Conservation (phyloP, 495 filamentous ascomycete species). For the Neurospora terricola region DNA sequence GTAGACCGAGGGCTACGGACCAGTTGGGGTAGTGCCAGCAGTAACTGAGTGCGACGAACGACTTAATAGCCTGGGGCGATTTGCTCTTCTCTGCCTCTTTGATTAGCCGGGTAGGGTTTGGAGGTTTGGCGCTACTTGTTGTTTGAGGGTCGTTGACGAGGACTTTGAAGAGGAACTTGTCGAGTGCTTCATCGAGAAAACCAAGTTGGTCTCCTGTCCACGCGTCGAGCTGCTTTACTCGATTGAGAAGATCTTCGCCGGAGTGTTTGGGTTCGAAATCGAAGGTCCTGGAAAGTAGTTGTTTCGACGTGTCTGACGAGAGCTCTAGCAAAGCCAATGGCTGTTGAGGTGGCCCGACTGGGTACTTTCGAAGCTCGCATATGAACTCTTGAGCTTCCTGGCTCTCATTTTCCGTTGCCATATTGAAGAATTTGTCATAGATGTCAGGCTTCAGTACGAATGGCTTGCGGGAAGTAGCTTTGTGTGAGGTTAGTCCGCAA, state of each 20-base stretch:
- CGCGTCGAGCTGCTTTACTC: background rate
- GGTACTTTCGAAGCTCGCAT: background rate
- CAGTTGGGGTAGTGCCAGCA: slow-evolving; percentile 1
- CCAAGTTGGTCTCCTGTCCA: background rate
- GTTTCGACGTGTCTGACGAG: background rate
- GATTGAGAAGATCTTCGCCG: background rate
- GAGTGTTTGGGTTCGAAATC: background rate
- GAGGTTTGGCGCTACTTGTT: background rate
- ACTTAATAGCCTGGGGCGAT: background rate
- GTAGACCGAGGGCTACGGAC: background rate
- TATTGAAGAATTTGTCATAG: background rate
- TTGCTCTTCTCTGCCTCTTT: background rate
- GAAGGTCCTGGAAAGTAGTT: background rate
- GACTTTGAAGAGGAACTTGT: background rate
- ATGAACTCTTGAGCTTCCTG: background rate
- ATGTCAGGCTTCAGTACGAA: background rate
- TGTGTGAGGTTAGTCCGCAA: background rate
- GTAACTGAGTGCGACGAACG: background rate
- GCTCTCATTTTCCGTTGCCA: background rate
- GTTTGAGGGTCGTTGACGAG: background rate
- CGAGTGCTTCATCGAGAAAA: background rate
- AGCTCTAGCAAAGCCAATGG: background rate
- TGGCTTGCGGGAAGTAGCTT: background rate
- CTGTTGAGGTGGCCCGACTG: background rate
- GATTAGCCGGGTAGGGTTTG: background rate